Base-by-base conservation (phyloP, 2,329 filamentous ascomycete species). In the Sclerotinia spermophila region DNA sequence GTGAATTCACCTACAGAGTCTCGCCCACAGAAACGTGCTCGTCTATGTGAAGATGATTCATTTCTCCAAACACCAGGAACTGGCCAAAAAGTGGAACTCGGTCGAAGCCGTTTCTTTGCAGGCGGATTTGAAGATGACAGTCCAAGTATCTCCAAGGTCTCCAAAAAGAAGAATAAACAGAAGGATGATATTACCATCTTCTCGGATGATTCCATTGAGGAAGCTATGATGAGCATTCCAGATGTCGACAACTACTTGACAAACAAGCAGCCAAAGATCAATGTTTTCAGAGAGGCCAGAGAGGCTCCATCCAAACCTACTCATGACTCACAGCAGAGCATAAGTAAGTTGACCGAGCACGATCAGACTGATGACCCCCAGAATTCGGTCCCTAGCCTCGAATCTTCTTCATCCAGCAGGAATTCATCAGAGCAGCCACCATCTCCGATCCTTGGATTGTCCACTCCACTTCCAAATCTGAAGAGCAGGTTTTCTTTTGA, bases 141-240 rank as follows among this genome's bases (percentile, higher is more conserved):
- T 71, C 81, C 82, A 35, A 82, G 79, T 55, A 78, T 79, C 21
- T 68, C 81, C 79, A 74, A 74, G 77, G 56, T 76, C 72, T 51
- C 71, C 13, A 76, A 74, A 56, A 81, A 71, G 27, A 83, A 82
- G 72, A 82, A 81, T 74, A 77, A 79, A 30, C 82, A 82, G 68
- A 81, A 82, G 69, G 80, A 82, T 21, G 79, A 79, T 13, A 78
- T 86, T 70, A 82, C 81, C 35, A 82, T 87, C 6, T 86, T 83
- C 75, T 86, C 85, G 1, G 85, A 87, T 74, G 84, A 86, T 73
- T 80, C 82, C 6, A 80, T 84, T 38, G 83, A 86, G 72, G 83
- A 84, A 42, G 83, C 83, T 11, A 83, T 86, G 80, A 77, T 82
- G 5, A 81, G 79, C 67, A 77, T 86, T 53, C 79, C 82, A 13